These are phyloP conservation scores for Teratosphaeria epicoccoides DNA, from an alignment of 2,329 filamentous ascomycete species.

Conservation along the genomic window DNA sequence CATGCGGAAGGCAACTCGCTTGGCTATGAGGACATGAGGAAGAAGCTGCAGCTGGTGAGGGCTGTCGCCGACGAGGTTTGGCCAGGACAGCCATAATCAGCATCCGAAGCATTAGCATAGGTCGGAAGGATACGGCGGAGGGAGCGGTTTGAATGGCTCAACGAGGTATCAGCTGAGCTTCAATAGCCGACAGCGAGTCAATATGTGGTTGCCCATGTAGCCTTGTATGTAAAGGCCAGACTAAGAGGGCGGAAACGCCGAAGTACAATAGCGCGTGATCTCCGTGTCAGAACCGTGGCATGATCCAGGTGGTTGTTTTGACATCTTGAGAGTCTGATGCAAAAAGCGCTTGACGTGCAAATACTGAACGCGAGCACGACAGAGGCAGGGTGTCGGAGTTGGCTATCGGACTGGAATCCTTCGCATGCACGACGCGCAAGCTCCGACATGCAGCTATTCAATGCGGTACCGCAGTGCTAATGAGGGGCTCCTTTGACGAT, in stretches of 20 bases:
- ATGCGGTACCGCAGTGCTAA: background rate
- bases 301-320: background rate
- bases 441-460: background rate
- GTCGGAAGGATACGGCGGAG: background rate
- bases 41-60: conserved; percentile 60
- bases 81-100: conserved; percentile 41
- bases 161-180: background rate
- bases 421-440: background rate
- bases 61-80: conserved; percentile 64
- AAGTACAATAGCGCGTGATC: too few species aligned
- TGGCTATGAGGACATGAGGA: conserved; percentile 58
- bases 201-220: background rate
- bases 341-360: background rate
- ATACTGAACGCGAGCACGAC: background rate
- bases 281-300: background rate
- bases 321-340: background rate
- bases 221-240: too few species aligned
- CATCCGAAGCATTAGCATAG: background rate
- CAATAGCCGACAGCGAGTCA: background rate
- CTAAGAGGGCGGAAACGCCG: too few species aligned
- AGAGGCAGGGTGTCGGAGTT: background rate
- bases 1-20: conserved; percentile 65
- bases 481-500: background rate
- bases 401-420: background rate
- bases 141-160: background rate